Base-by-base conservation (phyloP, 2,329 filamentous ascomycete genomes). In the Cordyceps tenuipes region DNA sequence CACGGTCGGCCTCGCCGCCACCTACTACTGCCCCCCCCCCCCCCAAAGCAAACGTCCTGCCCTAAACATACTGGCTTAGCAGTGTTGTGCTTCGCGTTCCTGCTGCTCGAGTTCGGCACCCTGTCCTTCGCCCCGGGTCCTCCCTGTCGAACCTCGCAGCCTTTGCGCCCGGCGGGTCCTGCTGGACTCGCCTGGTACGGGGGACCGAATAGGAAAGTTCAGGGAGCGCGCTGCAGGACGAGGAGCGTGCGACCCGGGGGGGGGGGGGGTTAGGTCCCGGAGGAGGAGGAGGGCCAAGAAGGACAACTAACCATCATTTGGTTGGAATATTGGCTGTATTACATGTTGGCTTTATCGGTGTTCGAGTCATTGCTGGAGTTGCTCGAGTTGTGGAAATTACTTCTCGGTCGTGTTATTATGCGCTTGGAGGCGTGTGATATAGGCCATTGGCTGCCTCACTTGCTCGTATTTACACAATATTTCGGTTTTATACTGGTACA, bases 1-100 rank as follows among this genome's bases (percentile, higher is more conserved):
- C n/a, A n/a, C 79, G 2, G 74, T 82, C 3, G 76, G 77, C 0
- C 68, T 82, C 3, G 74, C 79, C 0, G 75, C 79, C 1, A 77
- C 81, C 61, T 82, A 80, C 62, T 78, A 78, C n/a, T n/a, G n/a
- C n/a, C n/a, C n/a, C n/a, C n/a, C n/a, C n/a, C n/a, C n/a, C n/a
- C n/a, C n/a, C n/a, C n/a, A n/a, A n/a, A n/a, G n/a, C n/a, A n/a
- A n/a, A 81, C 64, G 62, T 82, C 3, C 62, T 80, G 17, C 76
- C 78, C 12, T n/a, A n/a, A 81, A 81, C 63, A 71, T 75, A 6
- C 63, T 81, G n/a, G n/a, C n/a, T n/a, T n/a, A n/a, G n/a, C n/a
- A n/a, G n/a, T n/a, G n/a, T n/a, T n/a, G 31, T 50, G 60, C 34
- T 64, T 64, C 19, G 62, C 61, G 0, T 64, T 64, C 19, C 26